These are phyloP conservation scores for Blastobotrys americana DNA, from an alignment of 805 yeast genomes.

Conservation along the genomic window DNA sequence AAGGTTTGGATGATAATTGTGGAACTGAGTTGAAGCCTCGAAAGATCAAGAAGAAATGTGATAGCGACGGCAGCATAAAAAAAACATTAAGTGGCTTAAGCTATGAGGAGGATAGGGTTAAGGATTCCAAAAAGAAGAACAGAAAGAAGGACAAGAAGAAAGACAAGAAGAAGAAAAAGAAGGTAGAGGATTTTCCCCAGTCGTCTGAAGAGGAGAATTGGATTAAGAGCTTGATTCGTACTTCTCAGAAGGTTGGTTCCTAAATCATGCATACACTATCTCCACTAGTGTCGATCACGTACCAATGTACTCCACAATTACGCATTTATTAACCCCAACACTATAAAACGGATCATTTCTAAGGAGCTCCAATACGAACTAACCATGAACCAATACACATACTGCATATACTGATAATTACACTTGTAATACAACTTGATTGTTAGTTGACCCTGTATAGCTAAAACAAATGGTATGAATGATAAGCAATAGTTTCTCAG, in stretches of 20 bases:
- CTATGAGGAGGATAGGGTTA: conserved; percentile 10
- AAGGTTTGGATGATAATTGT: conserved; percentile 2
- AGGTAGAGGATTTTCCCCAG: conserved; percentile 16
- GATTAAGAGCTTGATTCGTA: conserved; percentile 5
- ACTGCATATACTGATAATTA: too few species aligned
- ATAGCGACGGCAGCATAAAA: conserved; percentile 19
- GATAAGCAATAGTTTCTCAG: too few species aligned
- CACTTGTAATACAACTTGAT: too few species aligned
- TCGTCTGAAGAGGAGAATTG: conserved; percentile 4
- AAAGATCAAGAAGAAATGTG: conserved; percentile 9
- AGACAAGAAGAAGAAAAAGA: conserved; percentile 24
- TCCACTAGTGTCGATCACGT: too few species aligned
- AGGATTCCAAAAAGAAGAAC: conserved; percentile 13
- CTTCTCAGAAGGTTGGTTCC: neutral
- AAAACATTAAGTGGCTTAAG: conserved; percentile 22
- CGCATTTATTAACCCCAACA: too few species aligned
- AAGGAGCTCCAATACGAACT: too few species aligned
- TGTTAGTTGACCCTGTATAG: too few species aligned
- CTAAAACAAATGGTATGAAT: too few species aligned
- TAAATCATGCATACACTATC: neutral
- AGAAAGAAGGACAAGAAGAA: conserved; percentile 26
- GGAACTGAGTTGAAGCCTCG: too few species aligned
- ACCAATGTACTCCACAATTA: too few species aligned
- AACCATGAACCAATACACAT: too few species aligned
- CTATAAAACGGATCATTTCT: too few species aligned